Conservation (phyloP, 306 rosid species). For the Lathyrus oleraceus region DNA sequence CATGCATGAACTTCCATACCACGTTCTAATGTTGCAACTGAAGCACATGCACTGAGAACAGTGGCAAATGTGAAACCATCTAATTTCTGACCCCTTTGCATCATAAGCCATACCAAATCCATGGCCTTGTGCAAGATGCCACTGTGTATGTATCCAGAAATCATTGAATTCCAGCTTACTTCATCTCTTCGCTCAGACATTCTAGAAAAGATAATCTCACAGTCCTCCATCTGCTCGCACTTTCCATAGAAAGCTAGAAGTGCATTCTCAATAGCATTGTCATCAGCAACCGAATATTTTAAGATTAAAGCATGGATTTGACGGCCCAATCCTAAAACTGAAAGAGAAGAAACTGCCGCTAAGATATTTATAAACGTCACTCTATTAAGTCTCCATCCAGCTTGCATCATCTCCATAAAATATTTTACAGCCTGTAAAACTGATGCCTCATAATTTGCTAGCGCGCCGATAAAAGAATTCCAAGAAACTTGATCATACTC, state of each 20-base stretch:
- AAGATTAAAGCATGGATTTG: slow-evolving; percentile 71
- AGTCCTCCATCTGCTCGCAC: slow-evolving; percentile 59
- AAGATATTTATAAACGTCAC: slow-evolving; percentile 77
- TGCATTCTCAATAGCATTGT: slow-evolving; percentile 72
- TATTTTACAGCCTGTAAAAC: slow-evolving; percentile 55
- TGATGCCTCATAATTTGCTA: slow-evolving; percentile 60
- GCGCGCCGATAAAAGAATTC: slow-evolving; percentile 81
- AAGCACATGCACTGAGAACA: slow-evolving; percentile 94
- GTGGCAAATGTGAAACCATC: slow-evolving; percentile 88
- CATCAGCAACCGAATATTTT: slow-evolving; percentile 54
- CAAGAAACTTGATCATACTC: slow-evolving; percentile 81
- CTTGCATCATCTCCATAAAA: slow-evolving; percentile 73
- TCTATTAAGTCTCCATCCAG: slow-evolving; percentile 69
- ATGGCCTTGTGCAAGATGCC: slow-evolving; percentile 72
- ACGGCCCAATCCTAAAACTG: slow-evolving; percentile 52
- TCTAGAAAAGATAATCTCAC: slow-evolving; percentile 71
- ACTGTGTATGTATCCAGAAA: slow-evolving; percentile 83
- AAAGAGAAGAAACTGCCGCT: slow-evolving; percentile 69
- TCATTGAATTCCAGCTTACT: slow-evolving; percentile 93
- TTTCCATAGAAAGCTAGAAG: slow-evolving; percentile 86
- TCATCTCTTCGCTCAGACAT: slow-evolving; percentile 77
- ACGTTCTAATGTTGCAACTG: slow-evolving; percentile 78
- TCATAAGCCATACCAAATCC: slow-evolving; percentile 82
- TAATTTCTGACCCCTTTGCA: slow-evolving; percentile 79
- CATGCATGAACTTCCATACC: slow-evolving; percentile 96